Base-by-base conservation (phyloP, 2,329 filamentous ascomycete genomes). In the Apiospora rasikravindrae region DNA sequence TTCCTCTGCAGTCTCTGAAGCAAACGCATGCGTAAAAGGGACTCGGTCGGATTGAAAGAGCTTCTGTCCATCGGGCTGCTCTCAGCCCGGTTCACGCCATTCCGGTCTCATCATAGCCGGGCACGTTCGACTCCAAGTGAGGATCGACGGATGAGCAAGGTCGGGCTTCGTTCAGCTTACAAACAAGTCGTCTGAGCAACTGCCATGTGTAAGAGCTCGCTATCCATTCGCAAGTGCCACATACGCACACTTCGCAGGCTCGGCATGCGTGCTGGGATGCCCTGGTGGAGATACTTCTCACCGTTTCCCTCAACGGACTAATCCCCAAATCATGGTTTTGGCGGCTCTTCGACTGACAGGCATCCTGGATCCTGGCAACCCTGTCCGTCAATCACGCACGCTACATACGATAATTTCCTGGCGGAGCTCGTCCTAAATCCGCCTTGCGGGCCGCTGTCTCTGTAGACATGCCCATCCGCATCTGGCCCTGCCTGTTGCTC, bases 381-480 rank as follows among this genome's bases (percentile, higher is more conserved):
- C 22, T 42, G 53, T 42, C 53, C 45, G 45, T 40, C 26, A 53
- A 47, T 66, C 68, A 69, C 67, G 26, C 44, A 69, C 67, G 44
- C 68, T 69, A 69, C 49, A 57, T 69, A 69, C 68, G 68, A 69
- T 47, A 26, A 68, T 45, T n/a, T 29, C 45, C 24, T 69, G 68
- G 68, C 26, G 45, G 53, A 40, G 68, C 33, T 53, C 68, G 45
- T 69, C 68, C 47, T 40, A 69, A 69, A n/a, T 69, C 47, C 47
- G 68, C 68, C 45, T 69, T 51, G 68, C 47, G 68, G 68, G 29
- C 68, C 68, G 68, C 49, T 51, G 68, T 69, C 47, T 69, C 37
- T 69, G 44, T 57, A 33, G 68, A 26, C 68, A 68, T 22, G n/a
- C 5, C 66, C 47, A 42, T 40, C 66, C 68, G 19, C 16, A 8